Evolutionary conservation across 192 early-diverging fungal species (phyloP).

Genomic region (Pilaira anomala): DNA sequence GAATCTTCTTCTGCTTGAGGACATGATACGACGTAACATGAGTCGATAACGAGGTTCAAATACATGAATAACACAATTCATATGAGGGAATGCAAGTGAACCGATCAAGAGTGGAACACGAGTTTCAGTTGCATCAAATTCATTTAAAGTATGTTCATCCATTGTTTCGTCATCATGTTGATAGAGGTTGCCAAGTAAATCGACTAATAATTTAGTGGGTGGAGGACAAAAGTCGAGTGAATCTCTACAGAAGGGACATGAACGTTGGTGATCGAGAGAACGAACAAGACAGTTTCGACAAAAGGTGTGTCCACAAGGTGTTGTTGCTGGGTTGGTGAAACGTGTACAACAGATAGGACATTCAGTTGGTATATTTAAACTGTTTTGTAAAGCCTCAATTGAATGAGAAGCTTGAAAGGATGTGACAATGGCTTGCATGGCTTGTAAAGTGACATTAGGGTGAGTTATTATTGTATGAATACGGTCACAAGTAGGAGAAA

Average conservation of each 20-base stretch:
- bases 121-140: background rate
- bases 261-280: constrained; percentile 46
- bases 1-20: constrained; percentile 43
- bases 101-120: constrained; percentile 57
- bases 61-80: constrained; percentile 58
- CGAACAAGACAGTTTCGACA: constrained; percentile 59
- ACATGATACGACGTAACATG: constrained; percentile 51
- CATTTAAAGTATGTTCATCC: constrained; percentile 17
- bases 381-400: constrained; percentile 4
- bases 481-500: constrained; percentile 16
- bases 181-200: constrained; percentile 19
- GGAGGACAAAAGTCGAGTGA: constrained; percentile 32
- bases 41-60: constrained; percentile 65
- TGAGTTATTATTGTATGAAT: constrained; percentile 5
- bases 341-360: constrained; percentile 57
- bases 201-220: constrained; percentile 31
- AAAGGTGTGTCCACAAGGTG: constrained; percentile 66
- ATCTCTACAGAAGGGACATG: constrained; percentile 47
- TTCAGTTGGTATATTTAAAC: constrained; percentile 35
- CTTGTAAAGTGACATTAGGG: constrained; percentile 36
- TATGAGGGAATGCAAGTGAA: constrained; percentile 54
- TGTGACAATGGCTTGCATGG: constrained; percentile 18
- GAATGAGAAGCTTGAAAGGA: background rate
- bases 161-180: constrained; percentile 22
- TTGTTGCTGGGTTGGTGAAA: constrained; percentile 57